These are phyloP conservation scores for Fraxinus albicans DNA, from an alignment of 305 asterid species.

Conservation along the genomic window DNA sequence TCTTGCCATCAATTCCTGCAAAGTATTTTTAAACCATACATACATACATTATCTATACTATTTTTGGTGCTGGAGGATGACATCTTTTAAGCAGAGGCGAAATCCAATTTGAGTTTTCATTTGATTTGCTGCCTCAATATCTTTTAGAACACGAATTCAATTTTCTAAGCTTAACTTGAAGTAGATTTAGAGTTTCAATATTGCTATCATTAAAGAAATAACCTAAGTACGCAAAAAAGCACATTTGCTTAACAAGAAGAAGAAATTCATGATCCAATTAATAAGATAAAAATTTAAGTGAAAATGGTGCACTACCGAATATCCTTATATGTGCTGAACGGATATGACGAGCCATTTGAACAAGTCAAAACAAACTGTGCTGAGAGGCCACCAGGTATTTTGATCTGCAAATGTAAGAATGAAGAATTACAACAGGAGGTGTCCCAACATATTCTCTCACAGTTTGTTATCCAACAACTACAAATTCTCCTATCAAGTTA, in stretches of 20 bases:
- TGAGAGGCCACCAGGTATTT: slow-evolving; percentile 80
- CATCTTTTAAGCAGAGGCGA: not conserved
- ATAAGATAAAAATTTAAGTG: slow-evolving; percentile 3
- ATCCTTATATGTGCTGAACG: slow-evolving; percentile 76
- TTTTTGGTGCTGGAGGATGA: not conserved
- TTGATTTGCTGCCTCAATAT: not conserved
- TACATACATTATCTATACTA: not conserved
- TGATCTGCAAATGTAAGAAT: slow-evolving; percentile 56
- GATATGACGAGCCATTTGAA: slow-evolving; percentile 76
- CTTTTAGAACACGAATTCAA: not conserved
- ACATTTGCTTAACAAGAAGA: not conserved
- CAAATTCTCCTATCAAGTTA: not conserved
- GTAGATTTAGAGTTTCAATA: not conserved
- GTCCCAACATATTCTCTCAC: not conserved
- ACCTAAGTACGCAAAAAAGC: not conserved
- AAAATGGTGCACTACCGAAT: slow-evolving; percentile 20
- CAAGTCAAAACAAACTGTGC: slow-evolving; percentile 77
- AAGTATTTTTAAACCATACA: not conserved
- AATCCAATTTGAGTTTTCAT: not conserved
- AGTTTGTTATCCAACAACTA: not conserved
- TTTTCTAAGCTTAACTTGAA: not conserved
- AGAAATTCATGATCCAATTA: not conserved
- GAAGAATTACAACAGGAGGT: slow-evolving; percentile 4
- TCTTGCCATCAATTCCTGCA: not conserved
- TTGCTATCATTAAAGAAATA: not conserved